These are phyloP conservation scores for Talaromyces amestolkiae DNA, from an alignment of 2,329 filamentous ascomycete species.

Conservation along the genomic window DNA sequence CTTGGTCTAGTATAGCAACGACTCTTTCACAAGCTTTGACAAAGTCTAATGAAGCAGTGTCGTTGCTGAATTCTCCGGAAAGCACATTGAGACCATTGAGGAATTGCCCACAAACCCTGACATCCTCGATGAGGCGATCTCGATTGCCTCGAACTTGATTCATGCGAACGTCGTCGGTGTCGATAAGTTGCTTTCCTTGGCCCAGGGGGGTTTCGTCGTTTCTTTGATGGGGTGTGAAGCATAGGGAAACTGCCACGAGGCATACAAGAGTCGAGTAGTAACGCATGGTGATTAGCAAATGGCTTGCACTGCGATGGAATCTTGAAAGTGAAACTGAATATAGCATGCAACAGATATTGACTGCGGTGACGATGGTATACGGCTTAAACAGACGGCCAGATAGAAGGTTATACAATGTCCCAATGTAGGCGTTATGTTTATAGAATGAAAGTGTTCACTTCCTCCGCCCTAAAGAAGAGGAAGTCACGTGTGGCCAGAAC, in stretches of 20 bases:
- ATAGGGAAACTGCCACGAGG: slow-evolving; percentile 11
- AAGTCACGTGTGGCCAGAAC: slow-evolving; percentile 1
- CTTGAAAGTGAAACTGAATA: not conserved
- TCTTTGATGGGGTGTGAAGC: slow-evolving; percentile 10
- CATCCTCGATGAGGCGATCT: not conserved
- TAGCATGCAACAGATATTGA: slow-evolving; percentile 10
- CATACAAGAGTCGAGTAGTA: slow-evolving; percentile 12
- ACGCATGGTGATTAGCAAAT: slow-evolving; percentile 3
- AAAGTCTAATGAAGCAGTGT: not conserved
- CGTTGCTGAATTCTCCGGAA: not conserved
- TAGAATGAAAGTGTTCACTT: not conserved
- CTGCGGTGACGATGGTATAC: not conserved
- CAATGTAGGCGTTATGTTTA: not conserved
- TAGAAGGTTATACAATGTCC: not conserved
- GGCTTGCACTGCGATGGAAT: not conserved
- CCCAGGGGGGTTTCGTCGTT: not conserved
- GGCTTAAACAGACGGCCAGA: not conserved
- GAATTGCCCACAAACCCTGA: slow-evolving; percentile 7
- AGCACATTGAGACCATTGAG: slow-evolving; percentile 3
- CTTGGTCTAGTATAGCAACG: not conserved
- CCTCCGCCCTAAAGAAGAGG: not conserved
- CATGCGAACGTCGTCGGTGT: not conserved
- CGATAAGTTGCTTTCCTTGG: not conserved
- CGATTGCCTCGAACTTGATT: slow-evolving; percentile 4
- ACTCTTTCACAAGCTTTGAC: slow-evolving; percentile 13